Conservation (phyloP, 345 rosid species). For the Melaleuca alternifolia region DNA sequence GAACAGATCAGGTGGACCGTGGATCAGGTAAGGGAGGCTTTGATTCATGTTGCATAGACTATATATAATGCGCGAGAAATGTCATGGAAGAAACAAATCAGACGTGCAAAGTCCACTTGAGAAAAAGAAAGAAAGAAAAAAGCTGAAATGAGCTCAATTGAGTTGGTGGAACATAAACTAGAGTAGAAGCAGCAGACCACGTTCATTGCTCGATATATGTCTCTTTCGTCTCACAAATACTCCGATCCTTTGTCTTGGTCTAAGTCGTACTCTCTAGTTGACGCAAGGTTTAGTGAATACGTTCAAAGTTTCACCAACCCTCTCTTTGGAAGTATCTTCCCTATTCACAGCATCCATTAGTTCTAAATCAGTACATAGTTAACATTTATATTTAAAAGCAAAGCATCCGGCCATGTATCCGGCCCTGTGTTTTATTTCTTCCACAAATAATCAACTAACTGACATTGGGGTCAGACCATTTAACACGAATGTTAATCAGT, state of each 20-base stretch:
- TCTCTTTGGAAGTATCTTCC: not conserved
- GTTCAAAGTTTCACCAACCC: not conserved
- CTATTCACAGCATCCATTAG: not conserved
- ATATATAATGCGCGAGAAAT: no score
- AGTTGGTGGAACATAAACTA: not conserved
- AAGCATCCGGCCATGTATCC: not conserved
- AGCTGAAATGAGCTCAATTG: not conserved
- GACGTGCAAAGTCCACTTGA: no score
- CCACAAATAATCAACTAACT: not conserved
- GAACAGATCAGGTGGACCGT: no score
- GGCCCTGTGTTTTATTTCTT: not conserved
- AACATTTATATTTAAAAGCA: not conserved
- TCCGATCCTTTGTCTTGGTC: not conserved
- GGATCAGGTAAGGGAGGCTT: no score
- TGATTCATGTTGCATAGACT: no score
- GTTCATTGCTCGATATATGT: not conserved
- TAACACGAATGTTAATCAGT: not conserved
- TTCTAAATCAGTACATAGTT: not conserved
- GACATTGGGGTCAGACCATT: not conserved
- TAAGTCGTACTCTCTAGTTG: not conserved
- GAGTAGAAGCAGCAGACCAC: not conserved
- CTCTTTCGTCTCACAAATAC: not conserved
- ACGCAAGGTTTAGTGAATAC: not conserved
- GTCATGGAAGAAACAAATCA: no score
- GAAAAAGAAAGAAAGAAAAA: no score